phyloP scores from a whole-genome alignment of 495 filamentous ascomycete genomes.

The Annulohypoxylon nitens region DNA sequence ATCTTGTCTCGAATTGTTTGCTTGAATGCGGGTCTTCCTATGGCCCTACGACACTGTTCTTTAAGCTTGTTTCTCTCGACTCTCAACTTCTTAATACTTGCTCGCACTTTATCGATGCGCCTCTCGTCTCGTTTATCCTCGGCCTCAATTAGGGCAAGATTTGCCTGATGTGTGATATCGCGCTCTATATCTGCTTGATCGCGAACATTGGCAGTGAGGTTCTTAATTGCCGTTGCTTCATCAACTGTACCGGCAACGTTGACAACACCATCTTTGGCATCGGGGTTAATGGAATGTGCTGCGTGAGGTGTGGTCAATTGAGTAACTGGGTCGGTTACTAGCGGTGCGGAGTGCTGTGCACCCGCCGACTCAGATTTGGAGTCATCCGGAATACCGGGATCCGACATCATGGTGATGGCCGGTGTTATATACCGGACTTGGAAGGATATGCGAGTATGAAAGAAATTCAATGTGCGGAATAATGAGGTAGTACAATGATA shows the following conservation, averaged over 20 bases:
- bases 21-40: slow-evolving; percentile 56
- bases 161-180: slow-evolving; percentile 80
- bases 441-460: background rate
- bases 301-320: background rate
- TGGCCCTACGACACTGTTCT: slow-evolving; percentile 56
- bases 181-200: slow-evolving; percentile 88
- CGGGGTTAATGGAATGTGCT: background rate
- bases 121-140: slow-evolving; percentile 90
- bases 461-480: background rate
- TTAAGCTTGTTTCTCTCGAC: slow-evolving; percentile 58
- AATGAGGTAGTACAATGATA: background rate
- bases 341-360: background rate
- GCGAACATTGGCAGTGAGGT: slow-evolving; percentile 78
- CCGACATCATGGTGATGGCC: slow-evolving; percentile 12
- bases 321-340: slow-evolving; percentile 22
- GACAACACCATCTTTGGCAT: slow-evolving; percentile 2
- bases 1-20: slow-evolving; percentile 73
- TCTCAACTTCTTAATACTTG: slow-evolving; percentile 68
- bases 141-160: slow-evolving; percentile 79
- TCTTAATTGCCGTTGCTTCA: slow-evolving; percentile 73
- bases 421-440: background rate
- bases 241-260: slow-evolving; percentile 50
- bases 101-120: slow-evolving; percentile 80
- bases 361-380: background rate
- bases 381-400: slow-evolving; percentile 28